phyloP scores from a whole-genome alignment of 179 eudicot species.

The Beta corolliflora region DNA sequence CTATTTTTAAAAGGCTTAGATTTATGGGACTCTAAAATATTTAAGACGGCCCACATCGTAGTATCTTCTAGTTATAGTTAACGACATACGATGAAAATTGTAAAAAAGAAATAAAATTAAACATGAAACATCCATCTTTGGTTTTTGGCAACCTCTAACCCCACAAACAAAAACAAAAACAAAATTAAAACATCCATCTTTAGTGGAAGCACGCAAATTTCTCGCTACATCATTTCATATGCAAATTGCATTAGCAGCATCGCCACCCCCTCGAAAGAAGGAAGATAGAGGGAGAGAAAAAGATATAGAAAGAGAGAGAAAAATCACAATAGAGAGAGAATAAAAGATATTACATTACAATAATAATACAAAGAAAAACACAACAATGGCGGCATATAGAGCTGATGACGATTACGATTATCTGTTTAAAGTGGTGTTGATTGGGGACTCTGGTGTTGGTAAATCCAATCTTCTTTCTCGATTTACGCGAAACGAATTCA shows the following conservation, averaged over 20 bases:
- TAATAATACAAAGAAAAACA: neutral
- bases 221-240: conserved; percentile 11
- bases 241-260: conserved; percentile 6
- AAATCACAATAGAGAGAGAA: neutral
- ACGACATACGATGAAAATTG: no score
- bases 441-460: conserved; percentile 88
- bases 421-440: conserved; percentile 79
- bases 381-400: conserved; percentile 60
- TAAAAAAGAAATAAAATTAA: neutral
- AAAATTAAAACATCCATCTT: neutral
- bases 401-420: conserved; percentile 91
- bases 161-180: conserved; percentile 18
- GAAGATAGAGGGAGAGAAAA: conserved; percentile 3
- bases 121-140: neutral
- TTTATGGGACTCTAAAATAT: no score
- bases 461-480: conserved; percentile 82
- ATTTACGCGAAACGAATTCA: conserved; percentile 80
- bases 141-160: neutral
- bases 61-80: no score
- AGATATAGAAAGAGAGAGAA: conserved; percentile 1
- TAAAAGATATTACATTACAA: neutral
- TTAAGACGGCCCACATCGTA: no score
- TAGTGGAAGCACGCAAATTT: conserved; percentile 36
- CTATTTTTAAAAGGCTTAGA: no score
- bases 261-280: conserved; percentile 18